Evolutionary conservation across 2,329 filamentous ascomycete species (phyloP).

Genomic region (Botrytis deweyae): DNA sequence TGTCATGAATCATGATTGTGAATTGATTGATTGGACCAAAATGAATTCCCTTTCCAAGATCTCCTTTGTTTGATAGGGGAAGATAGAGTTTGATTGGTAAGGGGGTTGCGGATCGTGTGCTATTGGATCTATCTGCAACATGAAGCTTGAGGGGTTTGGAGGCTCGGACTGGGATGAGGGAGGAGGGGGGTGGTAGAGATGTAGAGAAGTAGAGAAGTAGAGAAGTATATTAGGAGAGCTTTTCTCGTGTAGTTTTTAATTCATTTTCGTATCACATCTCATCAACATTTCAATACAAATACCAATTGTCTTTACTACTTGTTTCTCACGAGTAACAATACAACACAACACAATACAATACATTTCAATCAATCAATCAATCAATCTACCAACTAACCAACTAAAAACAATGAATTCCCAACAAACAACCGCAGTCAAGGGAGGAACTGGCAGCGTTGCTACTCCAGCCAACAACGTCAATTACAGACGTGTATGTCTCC

Average conservation of each 20-base stretch:
- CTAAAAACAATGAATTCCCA: slow-evolving; percentile 3
- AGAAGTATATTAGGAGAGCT: slow-evolving; percentile 7
- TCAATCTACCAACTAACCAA: background rate
- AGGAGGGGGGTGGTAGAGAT: background rate
- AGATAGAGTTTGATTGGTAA: slow-evolving; percentile 5
- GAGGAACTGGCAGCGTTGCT: slow-evolving; percentile 27
- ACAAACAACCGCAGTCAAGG: slow-evolving; percentile 29
- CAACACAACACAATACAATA: background rate
- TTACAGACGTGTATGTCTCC: slow-evolving; percentile 28
- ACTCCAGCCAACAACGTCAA: slow-evolving; percentile 34
- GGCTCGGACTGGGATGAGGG: background rate
- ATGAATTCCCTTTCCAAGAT: background rate
- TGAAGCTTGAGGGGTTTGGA: background rate
- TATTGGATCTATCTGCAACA: background rate
- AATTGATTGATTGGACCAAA: background rate
- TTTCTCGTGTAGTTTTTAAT: background rate
- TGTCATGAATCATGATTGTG: background rate
- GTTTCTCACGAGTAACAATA: background rate
- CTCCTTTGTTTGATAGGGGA: background rate
- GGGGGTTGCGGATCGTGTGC: background rate
- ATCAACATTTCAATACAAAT: background rate
- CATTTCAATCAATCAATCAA: background rate
- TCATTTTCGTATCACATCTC: rapidly evolving
- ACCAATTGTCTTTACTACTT: background rate
- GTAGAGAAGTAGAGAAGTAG: too few relatives aligned